Evolutionary conservation across 1,284 basidiomycete species (phyloP).

Genomic region (Ceratobasidium sp.): DNA sequence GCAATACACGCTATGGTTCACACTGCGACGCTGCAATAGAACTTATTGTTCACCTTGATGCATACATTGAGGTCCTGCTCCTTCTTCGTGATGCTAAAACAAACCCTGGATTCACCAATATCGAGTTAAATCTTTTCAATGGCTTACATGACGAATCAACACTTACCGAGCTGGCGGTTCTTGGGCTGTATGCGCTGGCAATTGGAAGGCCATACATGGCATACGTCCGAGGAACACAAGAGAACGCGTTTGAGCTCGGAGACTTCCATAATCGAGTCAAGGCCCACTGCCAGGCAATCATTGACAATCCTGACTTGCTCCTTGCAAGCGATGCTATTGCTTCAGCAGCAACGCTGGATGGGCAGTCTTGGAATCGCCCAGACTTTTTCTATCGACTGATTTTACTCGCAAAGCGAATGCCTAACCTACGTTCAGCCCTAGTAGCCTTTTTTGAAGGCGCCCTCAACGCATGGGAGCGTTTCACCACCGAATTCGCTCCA

Average conservation of each 20-base stretch:
- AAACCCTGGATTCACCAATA: constrained; percentile 45
- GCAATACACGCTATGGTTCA: constrained; percentile 26
- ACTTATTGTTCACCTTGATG: not conserved
- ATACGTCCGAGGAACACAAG: constrained; percentile 47
- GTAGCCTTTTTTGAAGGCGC: constrained; percentile 15
- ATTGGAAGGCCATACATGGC: constrained; percentile 53
- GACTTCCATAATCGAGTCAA: constrained; percentile 31
- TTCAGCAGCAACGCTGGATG: constrained; percentile 1
- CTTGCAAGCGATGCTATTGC: not conserved
- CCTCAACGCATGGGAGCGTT: not conserved
- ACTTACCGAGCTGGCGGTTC: constrained; percentile 54
- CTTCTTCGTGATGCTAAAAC: not conserved
- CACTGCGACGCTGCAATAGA: constrained; percentile 26
- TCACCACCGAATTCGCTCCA: constrained; percentile 25
- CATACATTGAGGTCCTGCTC: not conserved
- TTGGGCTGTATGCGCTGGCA: constrained; percentile 53
- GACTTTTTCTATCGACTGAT: constrained; percentile 6
- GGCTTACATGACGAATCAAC: constrained; percentile 53
- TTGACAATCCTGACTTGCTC: constrained; percentile 32
- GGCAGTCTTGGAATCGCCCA: not conserved
- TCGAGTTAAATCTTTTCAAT: constrained; percentile 52
- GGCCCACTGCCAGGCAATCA: constrained; percentile 18
- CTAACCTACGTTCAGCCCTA: not conserved
- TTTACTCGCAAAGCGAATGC: not conserved
- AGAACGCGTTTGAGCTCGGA: constrained; percentile 45